Conservation (phyloP, 768 basidiomycete species). For the Mycena latifolia region DNA sequence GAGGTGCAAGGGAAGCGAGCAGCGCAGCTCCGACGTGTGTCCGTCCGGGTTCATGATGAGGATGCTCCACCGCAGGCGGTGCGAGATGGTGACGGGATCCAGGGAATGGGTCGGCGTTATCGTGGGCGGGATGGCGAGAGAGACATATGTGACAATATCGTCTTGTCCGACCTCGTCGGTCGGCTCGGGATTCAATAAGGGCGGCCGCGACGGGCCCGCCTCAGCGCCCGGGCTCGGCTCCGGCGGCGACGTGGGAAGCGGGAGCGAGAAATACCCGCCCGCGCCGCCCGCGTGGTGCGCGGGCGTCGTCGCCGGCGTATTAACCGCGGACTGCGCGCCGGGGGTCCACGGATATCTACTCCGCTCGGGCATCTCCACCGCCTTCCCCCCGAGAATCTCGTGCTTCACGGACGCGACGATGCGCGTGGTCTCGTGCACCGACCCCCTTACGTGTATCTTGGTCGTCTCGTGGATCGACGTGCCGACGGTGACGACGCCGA, state of each 20-base stretch:
- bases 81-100: constrained; percentile 80
- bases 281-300: neutral
- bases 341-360: constrained; percentile 31
- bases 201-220: constrained; percentile 18
- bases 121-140: constrained; percentile 69
- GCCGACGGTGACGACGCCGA: constrained; percentile 72
- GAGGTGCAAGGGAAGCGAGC: constrained; percentile 90
- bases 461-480: constrained; percentile 83
- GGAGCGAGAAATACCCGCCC: constrained; percentile 24
- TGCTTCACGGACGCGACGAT: constrained; percentile 74
- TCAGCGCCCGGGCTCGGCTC: constrained; percentile 5
- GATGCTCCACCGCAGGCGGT: constrained; percentile 87
- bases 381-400: constrained; percentile 73
- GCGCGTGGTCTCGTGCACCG: constrained; percentile 71
- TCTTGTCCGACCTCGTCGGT: constrained; percentile 39
- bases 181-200: constrained; percentile 1
- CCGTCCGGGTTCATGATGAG: constrained; percentile 89
- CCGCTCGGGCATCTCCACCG: constrained; percentile 52
- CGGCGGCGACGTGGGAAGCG: neutral
- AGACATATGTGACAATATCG: constrained; percentile 73
- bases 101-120: constrained; percentile 79
- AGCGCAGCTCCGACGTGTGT: constrained; percentile 94
- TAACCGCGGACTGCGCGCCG: neutral
- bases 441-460: constrained; percentile 67
- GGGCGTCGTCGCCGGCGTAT: constrained; percentile 11